Evolutionary conservation across 768 basidiomycete genomes (phyloP), one percentile per base, ranked within the genome.

Genomic region (Rickenella mellea): DNA sequence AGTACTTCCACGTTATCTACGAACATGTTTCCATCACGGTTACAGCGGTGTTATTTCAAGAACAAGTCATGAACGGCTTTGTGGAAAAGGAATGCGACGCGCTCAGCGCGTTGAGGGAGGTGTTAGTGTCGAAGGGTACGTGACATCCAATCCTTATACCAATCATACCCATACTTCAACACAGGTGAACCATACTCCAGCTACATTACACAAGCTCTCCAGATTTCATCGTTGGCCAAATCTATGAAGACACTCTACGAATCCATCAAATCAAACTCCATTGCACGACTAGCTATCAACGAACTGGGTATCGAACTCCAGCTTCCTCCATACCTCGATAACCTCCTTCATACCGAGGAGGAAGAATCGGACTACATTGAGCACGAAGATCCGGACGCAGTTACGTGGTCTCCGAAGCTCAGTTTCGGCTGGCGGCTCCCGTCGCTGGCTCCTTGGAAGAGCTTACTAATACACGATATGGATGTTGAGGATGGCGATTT

Each of bases 41-140:
- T 48, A 90, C 93, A 2, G 96, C 94, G 5, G 90, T 93, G 7
- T 68, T 97, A 32, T 93, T 83, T 51, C 86, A 90, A 55, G 83
- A 96, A 55, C 94, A 99, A 61, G 82, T 89, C 4, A 60, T 83
- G 40, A 78, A 79, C 25, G 83, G 85, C 54, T 97, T 85, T 60
- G 85, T 99, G 1, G 88, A 91, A 47, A 60, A 62, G 32, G 83
- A 97, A 56, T 86, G 84, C 25, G 85, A 86, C 42, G 58, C 64
- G 10, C 68, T 97, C 14, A 73, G 77, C 15, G 57, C 74, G 10
- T 60, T 92, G 37, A 80, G 83, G 49, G 91, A 94, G 35, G 70
- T 71, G 4, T 82, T 71, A 47, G 66, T 80, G 3, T 68, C 73
- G 10, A 76, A 76, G 69, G 80, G 87, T 81, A 48, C 19, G 40